These are phyloP conservation scores for Cornus kousa DNA, from an alignment of 148 eudicot genomes.

Conservation along the genomic window DNA sequence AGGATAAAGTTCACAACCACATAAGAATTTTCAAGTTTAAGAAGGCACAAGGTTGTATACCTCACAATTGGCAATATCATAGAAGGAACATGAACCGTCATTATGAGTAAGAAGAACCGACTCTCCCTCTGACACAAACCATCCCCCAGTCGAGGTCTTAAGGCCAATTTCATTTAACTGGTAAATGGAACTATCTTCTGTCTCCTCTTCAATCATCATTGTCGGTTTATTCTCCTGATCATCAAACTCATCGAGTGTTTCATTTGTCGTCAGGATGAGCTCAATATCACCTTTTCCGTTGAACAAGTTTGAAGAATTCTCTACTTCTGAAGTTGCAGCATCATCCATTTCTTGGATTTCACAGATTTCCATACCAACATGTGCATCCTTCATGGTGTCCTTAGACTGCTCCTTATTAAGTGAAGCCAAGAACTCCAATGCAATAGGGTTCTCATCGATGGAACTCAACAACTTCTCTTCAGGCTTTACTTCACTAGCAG, in stretches of 20 bases:
- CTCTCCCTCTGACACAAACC: constrained; percentile 95
- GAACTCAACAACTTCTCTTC: constrained; percentile 25
- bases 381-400: constrained; percentile 17
- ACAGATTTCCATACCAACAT: constrained; percentile 10
- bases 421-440: constrained; percentile 51
- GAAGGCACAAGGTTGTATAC: constrained; percentile 26
- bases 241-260: constrained; percentile 64
- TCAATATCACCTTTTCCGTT: constrained; percentile 31
- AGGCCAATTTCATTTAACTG: constrained; percentile 63
- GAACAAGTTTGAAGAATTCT: constrained; percentile 25
- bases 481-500: constrained; percentile 19
- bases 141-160: constrained; percentile 74
- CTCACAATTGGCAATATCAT: constrained; percentile 80
- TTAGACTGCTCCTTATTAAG: constrained; percentile 37
- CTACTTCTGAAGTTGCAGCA: constrained; percentile 27
- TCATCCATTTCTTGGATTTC: constrained; percentile 50
- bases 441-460: constrained; percentile 42
- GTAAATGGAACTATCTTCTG: constrained; percentile 38
- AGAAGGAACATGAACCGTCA: constrained; percentile 79
- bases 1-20: background rate
- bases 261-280: constrained; percentile 48
- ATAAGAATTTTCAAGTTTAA: background rate
- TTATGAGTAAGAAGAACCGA: constrained; percentile 86
- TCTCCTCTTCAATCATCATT: constrained; percentile 50
- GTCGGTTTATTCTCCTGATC: constrained; percentile 55